Evolutionary conservation across 179 eudicot species (phyloP), one percentile per base, ranked within the genome.

Genomic region (Amaranthus tricolor): DNA sequence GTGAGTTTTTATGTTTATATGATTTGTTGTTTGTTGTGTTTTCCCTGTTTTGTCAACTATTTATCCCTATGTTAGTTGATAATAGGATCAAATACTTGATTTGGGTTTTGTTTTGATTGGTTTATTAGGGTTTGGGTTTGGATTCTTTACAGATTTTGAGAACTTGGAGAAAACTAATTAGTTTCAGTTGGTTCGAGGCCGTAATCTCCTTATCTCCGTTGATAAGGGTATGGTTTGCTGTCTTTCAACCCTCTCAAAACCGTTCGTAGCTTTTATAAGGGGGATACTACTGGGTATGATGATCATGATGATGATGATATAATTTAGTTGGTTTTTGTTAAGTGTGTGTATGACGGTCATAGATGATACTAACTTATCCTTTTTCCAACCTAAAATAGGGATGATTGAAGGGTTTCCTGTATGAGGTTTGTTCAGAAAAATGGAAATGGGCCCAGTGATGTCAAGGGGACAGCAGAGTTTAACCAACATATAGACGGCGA

Each of bases 381-480:
- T 31, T 31, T 78, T 56, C 14, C 2, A 73, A 4, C 13, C 55
- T 53, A 31, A 21, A 70, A 67, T 67, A 88, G 89, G 85, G 76
- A 45, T 78, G 51, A 66, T 65, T 77, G 64, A 73, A 76, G 71
- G 20, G 10, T 51, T 71, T 49, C 66, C 52, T 62, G 70, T 64
- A 63, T 84, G 89, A 89, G 81, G 87, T 57, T 75, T 72, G 81
- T 82, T 82, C 73, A 71, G 75, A 80, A 61, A 74, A 78, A 52
- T 52, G 72, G 67, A 56, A 78, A 84, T 80, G 88, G 83, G 57
- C 73, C 81, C 14, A 69, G 80, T 40, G 81, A 76, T 58, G 54
- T 78, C 74, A 84, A 82, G 72, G 86, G 79, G 65, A 78, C 70
- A 61, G 88, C 67, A 24, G 92, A 85, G 72, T 74, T 74, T 47